Evolutionary conservation across 768 basidiomycete genomes (phyloP).

Genomic region (Lactarius evosmus): DNA sequence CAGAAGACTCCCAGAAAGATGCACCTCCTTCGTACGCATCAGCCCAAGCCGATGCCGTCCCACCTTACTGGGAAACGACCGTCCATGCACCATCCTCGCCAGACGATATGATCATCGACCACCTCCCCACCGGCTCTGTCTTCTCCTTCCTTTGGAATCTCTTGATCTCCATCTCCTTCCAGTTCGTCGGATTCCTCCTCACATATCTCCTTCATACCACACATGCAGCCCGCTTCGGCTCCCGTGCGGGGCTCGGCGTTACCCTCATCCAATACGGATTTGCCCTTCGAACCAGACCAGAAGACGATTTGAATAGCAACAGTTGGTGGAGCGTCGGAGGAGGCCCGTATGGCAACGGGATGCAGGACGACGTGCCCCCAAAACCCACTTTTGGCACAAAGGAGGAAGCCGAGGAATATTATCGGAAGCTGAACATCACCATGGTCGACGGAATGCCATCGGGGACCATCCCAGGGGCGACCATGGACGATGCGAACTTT

Average conservation of each 20-base stretch:
- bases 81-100: conserved; percentile 83
- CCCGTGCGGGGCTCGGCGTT: conserved; percentile 91
- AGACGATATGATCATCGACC: conserved; percentile 85
- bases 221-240: conserved; percentile 90
- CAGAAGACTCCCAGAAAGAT: conserved; percentile 79
- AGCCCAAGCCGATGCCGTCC: conserved; percentile 93
- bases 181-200: conserved; percentile 89
- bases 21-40: conserved; percentile 89
- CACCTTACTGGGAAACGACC: conserved; percentile 97
- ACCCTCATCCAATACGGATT: conserved; percentile 96
- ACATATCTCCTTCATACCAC: conserved; percentile 94
- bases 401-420: conserved; percentile 28
- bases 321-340: conserved; percentile 22
- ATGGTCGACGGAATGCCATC: conserved; percentile 26
- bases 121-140: conserved; percentile 74
- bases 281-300: conserved; percentile 53
- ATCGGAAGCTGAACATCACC: conserved; percentile 28
- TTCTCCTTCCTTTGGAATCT: conserved; percentile 92
- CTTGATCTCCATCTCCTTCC: conserved; percentile 94
- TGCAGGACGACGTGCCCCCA: background rate
- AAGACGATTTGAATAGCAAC: conserved; percentile 39
- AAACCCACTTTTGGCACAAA: conserved; percentile 21
- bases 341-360: conserved; percentile 6
- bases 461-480: conserved; percentile 16
- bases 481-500: conserved; percentile 23